Evolutionary conservation across 768 basidiomycete genomes (phyloP).

Genomic region (Punctularia strigosozonata): DNA sequence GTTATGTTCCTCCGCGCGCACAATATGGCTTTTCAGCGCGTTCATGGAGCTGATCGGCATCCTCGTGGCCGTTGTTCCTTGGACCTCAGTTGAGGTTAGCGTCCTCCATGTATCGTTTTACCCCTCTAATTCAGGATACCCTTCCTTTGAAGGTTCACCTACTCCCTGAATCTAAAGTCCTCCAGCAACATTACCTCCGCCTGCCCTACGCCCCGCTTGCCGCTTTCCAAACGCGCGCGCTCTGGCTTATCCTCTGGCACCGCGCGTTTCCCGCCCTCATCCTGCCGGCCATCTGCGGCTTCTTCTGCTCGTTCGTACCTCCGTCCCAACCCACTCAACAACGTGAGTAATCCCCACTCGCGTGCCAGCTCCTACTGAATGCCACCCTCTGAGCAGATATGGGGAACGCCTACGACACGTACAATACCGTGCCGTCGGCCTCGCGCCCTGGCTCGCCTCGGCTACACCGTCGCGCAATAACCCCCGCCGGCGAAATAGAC

Average conservation of each 20-base stretch:
- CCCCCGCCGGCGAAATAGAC: no score
- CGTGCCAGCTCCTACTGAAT: constrained; percentile 8
- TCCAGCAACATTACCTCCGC: no score
- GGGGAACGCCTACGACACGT: no score
- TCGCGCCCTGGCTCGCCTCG: no score
- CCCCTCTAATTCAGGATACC: no score
- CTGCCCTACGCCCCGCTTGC: no score
- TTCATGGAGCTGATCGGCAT: constrained; percentile 44
- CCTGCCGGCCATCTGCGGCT: constrained; percentile 44
- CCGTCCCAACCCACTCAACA: constrained; percentile 18
- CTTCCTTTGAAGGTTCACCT: no score
- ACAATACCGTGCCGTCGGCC: no score
- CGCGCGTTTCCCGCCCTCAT: constrained; percentile 55
- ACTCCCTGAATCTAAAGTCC: no score
- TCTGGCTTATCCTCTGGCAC: constrained; percentile 45
- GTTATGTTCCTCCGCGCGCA: constrained; percentile 57
- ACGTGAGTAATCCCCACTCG: constrained; percentile 9
- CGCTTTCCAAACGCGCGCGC: constrained; percentile 31
- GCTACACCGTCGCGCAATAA: no score
- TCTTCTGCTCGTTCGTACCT: constrained; percentile 46
- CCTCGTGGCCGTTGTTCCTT: constrained; percentile 40
- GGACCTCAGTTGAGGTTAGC: constrained; percentile 30
- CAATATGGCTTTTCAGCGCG: constrained; percentile 46
- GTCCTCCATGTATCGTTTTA: no score
- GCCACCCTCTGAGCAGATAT: constrained; percentile 9